Conservation (phyloP, 2,329 filamentous ascomycete species). For the Fusarium kyushuense region DNA sequence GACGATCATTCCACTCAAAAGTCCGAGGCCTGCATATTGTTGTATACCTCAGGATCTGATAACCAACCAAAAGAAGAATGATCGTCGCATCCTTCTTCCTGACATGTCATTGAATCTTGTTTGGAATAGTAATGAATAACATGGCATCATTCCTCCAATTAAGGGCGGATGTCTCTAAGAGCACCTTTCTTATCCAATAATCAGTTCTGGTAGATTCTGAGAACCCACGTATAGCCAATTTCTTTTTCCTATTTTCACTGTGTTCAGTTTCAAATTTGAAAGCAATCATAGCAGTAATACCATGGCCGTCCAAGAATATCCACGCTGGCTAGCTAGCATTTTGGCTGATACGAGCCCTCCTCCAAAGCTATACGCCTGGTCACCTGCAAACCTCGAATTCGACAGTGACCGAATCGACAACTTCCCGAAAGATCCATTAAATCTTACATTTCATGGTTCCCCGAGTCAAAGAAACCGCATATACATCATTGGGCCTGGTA, state of each 20-base stretch:
- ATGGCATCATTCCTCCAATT: not conserved
- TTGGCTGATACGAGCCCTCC: not conserved
- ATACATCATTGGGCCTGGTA: conserved; percentile 16
- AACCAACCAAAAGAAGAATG: not conserved
- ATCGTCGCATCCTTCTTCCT: not conserved
- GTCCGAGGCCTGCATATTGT: not conserved
- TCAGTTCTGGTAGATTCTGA: not conserved
- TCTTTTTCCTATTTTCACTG: not conserved
- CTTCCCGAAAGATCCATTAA: not conserved
- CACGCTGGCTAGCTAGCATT: conserved; percentile 1
- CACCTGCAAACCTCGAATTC: conserved; percentile 1
- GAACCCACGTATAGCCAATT: not conserved
- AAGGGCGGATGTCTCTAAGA: not conserved
- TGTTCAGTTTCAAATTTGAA: too few species aligned
- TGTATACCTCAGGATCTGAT: not conserved
- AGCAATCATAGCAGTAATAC: not conserved
- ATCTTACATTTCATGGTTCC: too few species aligned
- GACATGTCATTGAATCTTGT: not conserved
- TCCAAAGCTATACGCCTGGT: conserved; percentile 18
- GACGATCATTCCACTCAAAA: not conserved
- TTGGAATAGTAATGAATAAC: not conserved
- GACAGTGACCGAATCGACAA: not conserved
- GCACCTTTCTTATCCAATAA: not conserved
- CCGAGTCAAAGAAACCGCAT: not conserved
- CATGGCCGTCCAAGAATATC: not conserved